Evolutionary conservation across 1,284 basidiomycete species (phyloP), one percentile per base, ranked within the genome.

Genomic region (Neotropicomus parvogracilis): DNA sequence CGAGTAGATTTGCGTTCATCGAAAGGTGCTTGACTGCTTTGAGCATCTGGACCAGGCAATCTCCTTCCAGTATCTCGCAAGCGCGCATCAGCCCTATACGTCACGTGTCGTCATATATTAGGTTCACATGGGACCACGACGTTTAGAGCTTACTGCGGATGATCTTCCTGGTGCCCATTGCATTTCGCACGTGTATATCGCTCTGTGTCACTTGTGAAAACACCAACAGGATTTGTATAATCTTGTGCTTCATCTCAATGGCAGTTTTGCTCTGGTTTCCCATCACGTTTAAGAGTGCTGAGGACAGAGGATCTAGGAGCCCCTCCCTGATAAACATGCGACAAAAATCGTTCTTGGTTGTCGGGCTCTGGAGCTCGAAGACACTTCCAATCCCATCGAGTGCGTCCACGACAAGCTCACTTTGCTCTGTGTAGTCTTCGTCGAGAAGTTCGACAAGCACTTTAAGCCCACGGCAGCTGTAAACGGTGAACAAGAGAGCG

Each of bases 321-420:
- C 95, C 95, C 68, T 97, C 95, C 20, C 92, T 81, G 27, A 97
- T 93, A 70, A 98, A 95, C 90, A 98, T 97, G 14, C 95, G 83
- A 64, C 95, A 98, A 65, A 98, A 97, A 69, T 98, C 95, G 64
- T 95, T 97, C 62, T 97, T 91, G 8, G 94, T 95, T 8, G 94
- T 97, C 2, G 95, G 91, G 42, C 90, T 93, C 68, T 95, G 84
- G 10, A 98, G 78, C 57, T 98, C 95, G 60, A 99, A 95, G 3
- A 98, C 95, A 56, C 86, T 92, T 46, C 88, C 86, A 46, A 99
- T 94, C 11, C 95, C 95, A 51, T 95, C 92, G 3, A 99, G 78
- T 1, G 95, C 93, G 54, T 95, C 91, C 36, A 91, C 87, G 33
- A 98, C 88, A n/a, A 99, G 81, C 41, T 93, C 88, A 21, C 81